A percentile compares a stretch with the other conserved stretches of the same genome.
Conservation (phyloP, 805 yeast genomes). For the Ogataea thermomethanolica region DNA sequence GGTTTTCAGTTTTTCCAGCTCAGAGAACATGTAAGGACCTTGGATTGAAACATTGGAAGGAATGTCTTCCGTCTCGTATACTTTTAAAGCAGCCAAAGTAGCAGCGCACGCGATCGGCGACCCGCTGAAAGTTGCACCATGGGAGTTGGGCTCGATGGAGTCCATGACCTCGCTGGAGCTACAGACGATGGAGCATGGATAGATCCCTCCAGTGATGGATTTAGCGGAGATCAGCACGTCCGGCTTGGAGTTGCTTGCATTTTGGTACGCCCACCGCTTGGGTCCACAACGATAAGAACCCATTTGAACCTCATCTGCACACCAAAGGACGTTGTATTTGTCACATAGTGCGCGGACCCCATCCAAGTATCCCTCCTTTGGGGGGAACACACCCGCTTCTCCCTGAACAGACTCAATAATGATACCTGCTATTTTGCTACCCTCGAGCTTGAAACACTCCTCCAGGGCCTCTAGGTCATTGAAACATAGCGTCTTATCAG, state of each 20-base stretch:
- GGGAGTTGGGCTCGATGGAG: slow-evolving; percentile 27
- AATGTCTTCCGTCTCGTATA: slow-evolving; percentile 26
- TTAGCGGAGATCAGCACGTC: slow-evolving; percentile 30
- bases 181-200: slow-evolving; percentile 25
- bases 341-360: slow-evolving; percentile 33
- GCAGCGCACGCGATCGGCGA: slow-evolving; percentile 29
- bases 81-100: slow-evolving; percentile 26
- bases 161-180: slow-evolving; percentile 24
- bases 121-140: slow-evolving; percentile 31
- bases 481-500: slow-evolving; percentile 28
- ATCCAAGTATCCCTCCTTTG: slow-evolving; percentile 32
- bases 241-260: slow-evolving; percentile 26
- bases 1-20: slow-evolving; percentile 14
- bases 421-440: slow-evolving; percentile 34
- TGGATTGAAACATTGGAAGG: slow-evolving; percentile 20
- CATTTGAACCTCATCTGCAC: slow-evolving; percentile 38
- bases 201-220: slow-evolving; percentile 29
- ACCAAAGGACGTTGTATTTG: slow-evolving; percentile 30
- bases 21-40: slow-evolving; percentile 21
- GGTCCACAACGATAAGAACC: slow-evolving; percentile 37
- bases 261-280: slow-evolving; percentile 35
- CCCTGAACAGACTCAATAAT: slow-evolving; percentile 40
- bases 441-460: slow-evolving; percentile 27
- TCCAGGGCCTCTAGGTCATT: slow-evolving; percentile 29
- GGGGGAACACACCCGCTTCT: slow-evolving; percentile 38